Evolutionary conservation across 1,139 yeast genomes (phyloP).

Genomic region (Yamadazyma songkhlaensis): DNA sequence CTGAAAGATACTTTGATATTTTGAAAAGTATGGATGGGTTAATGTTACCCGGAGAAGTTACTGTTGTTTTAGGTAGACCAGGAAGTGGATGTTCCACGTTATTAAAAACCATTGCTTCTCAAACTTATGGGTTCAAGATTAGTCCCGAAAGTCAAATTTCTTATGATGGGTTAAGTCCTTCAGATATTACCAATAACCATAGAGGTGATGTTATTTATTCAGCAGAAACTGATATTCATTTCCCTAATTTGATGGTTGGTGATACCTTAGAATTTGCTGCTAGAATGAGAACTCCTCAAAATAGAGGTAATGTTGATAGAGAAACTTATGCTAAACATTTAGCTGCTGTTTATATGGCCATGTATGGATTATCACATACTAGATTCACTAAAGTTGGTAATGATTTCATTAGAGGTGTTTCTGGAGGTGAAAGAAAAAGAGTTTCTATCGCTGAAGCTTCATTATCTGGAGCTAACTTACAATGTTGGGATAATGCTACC

Average conservation of each 20-base stretch:
- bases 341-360: slow-evolving; percentile 43
- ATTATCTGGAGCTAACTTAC: slow-evolving; percentile 40
- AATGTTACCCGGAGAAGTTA: slow-evolving; percentile 61
- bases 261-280: slow-evolving; percentile 50
- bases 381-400: slow-evolving; percentile 37
- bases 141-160: slow-evolving; percentile 44
- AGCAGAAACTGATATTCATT: slow-evolving; percentile 54
- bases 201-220: slow-evolving; percentile 49
- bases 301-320: slow-evolving; percentile 40
- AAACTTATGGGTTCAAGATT: slow-evolving; percentile 69
- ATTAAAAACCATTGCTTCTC: slow-evolving; percentile 65
- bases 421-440: slow-evolving; percentile 48
- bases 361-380: slow-evolving; percentile 39
- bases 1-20: slow-evolving; percentile 25
- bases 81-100: slow-evolving; percentile 86
- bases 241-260: slow-evolving; percentile 53
- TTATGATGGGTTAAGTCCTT: slow-evolving; percentile 31
- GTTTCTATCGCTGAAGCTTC: slow-evolving; percentile 46
- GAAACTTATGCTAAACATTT: slow-evolving; percentile 41
- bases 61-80: slow-evolving; percentile 79
- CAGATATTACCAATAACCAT: slow-evolving; percentile 25
- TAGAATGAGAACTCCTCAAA: slow-evolving; percentile 39
- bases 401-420: slow-evolving; percentile 39
- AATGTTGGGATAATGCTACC: slow-evolving; percentile 80
- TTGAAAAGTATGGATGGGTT: slow-evolving; percentile 34